phyloP scores from a whole-genome alignment of 1,139 yeast species.

The Torulaspora pretoriensis region DNA sequence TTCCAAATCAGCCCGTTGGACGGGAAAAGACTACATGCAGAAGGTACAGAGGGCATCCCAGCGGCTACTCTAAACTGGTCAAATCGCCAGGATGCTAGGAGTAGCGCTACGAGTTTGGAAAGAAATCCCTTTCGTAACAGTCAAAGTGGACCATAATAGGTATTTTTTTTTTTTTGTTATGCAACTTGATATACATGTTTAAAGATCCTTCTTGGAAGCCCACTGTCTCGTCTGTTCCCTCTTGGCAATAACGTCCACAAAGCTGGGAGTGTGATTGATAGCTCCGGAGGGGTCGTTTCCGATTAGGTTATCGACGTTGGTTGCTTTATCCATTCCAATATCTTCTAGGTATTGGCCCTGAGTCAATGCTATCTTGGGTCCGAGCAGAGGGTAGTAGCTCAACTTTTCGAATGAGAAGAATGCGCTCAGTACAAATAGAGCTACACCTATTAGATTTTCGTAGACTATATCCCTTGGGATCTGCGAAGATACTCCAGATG shows the following conservation, averaged over 20 bases:
- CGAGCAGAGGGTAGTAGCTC: slow-evolving; percentile 25
- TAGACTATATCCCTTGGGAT: slow-evolving; percentile 33
- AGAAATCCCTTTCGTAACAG: slow-evolving; percentile 14
- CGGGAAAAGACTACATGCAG: slow-evolving; percentile 11
- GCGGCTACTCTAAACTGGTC: slow-evolving; percentile 14
- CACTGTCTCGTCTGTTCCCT: slow-evolving; percentile 25
- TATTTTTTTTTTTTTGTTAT: slow-evolving; percentile 1
- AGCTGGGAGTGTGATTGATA: slow-evolving; percentile 29
- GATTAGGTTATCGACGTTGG: slow-evolving; percentile 29
- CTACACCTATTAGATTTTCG: slow-evolving; percentile 28
- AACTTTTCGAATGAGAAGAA: slow-evolving; percentile 30
- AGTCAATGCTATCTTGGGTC: slow-evolving; percentile 16
- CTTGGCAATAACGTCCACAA: slow-evolving; percentile 29
- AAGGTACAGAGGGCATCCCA: slow-evolving; percentile 12
- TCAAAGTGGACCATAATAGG: slow-evolving; percentile 7
- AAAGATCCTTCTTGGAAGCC: slow-evolving; percentile 15
- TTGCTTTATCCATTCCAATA: slow-evolving; percentile 31
- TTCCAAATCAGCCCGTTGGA: slow-evolving; percentile 17
- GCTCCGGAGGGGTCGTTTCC: slow-evolving; percentile 34
- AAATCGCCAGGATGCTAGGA: slow-evolving; percentile 7
- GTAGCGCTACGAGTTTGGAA: slow-evolving; percentile 6
- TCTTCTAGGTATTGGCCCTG: slow-evolving; percentile 30
- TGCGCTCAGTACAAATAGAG: slow-evolving; percentile 25
- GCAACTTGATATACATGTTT: slow-evolving; percentile 2
- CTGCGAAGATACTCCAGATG: slow-evolving; percentile 3